Conservation (phyloP, 768 basidiomycete genomes). For the Tricholoma saponaceum region DNA sequence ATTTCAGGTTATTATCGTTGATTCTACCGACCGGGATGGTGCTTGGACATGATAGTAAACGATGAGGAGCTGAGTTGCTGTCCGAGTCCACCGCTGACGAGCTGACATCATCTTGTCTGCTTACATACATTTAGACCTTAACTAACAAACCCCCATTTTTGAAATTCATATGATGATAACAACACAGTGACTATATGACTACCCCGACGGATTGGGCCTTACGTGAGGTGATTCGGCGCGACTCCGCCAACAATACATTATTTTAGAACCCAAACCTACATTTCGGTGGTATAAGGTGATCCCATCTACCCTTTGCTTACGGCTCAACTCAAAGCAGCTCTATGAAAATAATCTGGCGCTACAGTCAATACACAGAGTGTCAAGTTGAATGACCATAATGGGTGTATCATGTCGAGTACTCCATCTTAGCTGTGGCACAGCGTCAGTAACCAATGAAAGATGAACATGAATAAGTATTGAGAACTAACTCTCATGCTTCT, state of each 20-base stretch:
- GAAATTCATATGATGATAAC: no score
- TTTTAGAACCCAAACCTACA: background rate
- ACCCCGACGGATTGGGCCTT: no score
- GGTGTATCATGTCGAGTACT: slow-evolving; percentile 37
- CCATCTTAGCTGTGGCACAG: slow-evolving; percentile 43
- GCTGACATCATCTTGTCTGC: no score
- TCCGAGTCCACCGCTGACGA: no score
- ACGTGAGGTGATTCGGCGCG: no score
- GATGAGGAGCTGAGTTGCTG: no score
- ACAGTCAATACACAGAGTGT: background rate
- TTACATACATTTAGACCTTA: no score
- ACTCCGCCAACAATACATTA: no score
- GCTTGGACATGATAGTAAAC: slow-evolving; percentile 88
- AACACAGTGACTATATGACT: no score
- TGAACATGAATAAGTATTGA: background rate
- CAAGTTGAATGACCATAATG: slow-evolving; percentile 5
- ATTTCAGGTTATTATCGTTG: background rate
- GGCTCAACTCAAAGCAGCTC: background rate
- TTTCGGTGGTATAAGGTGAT: background rate
- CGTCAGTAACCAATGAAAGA: background rate
- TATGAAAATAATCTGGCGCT: background rate
- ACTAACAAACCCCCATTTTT: no score
- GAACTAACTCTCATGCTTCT: slow-evolving; percentile 94
- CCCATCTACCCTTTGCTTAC: no score
- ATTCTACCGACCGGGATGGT: slow-evolving; percentile 65